Evolutionary conservation across 2,329 filamentous ascomycete species (phyloP).

Genomic region (Chaetomium olivaceum): DNA sequence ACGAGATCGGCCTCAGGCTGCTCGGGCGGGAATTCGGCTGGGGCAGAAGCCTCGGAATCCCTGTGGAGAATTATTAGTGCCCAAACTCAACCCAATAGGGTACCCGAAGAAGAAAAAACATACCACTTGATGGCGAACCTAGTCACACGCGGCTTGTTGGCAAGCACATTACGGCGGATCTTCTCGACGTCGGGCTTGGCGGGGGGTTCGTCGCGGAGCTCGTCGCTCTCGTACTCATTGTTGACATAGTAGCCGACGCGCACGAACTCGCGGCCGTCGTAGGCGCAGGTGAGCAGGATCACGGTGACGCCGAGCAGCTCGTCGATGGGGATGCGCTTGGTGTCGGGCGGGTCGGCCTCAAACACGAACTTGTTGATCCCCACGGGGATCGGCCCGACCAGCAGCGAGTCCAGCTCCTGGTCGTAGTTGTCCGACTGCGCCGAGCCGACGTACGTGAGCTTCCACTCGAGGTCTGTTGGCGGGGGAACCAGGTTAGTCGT

Average conservation of each 20-base stretch:
- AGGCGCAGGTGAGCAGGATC: constrained; percentile 92
- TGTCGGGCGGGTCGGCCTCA: constrained; percentile 90
- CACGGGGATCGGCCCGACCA: constrained; percentile 95
- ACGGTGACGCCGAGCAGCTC: constrained; percentile 98
- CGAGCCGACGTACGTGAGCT: constrained; percentile 97
- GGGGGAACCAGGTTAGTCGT: constrained; percentile 3
- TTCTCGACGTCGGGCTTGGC: constrained; percentile 91
- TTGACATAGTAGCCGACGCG: constrained; percentile 99
- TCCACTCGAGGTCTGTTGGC: constrained; percentile 89
- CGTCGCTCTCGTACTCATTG: constrained; percentile 95
- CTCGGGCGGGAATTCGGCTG: constrained; percentile 93
- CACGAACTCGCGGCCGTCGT: constrained; percentile 95
- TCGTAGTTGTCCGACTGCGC: constrained; percentile 98
- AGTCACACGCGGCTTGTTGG: constrained; percentile 96
- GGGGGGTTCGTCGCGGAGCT: constrained; percentile 84
- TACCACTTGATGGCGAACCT: constrained; percentile 99
- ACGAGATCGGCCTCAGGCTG: constrained; percentile 91
- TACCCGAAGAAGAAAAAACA: constrained; percentile 31
- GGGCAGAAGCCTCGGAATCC: constrained; percentile 97
- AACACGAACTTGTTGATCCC: constrained; percentile 99
- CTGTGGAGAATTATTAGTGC: constrained; percentile 49
- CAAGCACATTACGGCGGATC: constrained; percentile 86
- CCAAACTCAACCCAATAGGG: not conserved
- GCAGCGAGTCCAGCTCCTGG: constrained; percentile 94
- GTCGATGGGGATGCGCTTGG: constrained; percentile 84